These are phyloP conservation scores for Pleodorina starrii DNA, from an alignment of 139 green algal genomes.

Conservation along the genomic window DNA sequence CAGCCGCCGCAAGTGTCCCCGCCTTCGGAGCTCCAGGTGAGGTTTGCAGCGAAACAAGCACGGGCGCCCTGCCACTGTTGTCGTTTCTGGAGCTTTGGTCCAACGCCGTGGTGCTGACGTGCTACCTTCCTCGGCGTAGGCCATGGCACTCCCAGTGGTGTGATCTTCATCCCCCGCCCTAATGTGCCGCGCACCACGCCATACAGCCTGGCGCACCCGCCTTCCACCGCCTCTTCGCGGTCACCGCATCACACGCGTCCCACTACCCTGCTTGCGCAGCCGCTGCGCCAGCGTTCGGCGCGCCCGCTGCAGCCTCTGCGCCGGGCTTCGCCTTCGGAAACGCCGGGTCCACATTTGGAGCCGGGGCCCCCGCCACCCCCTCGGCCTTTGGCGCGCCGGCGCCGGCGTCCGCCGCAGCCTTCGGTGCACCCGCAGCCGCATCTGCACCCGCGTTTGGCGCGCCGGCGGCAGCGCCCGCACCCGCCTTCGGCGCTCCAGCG, in stretches of 20 bases:
- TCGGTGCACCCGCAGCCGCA: neutral
- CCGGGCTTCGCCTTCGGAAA: conserved; percentile 50
- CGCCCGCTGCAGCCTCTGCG: conserved; percentile 7
- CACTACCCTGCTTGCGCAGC: too few relatives aligned
- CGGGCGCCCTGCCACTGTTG: too few relatives aligned
- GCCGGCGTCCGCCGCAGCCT: conserved; percentile 5
- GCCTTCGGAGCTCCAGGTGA: conserved; percentile 33
- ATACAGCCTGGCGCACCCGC: neutral
- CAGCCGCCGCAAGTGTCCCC: neutral
- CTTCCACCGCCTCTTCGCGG: too few relatives aligned
- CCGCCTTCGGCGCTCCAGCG: conserved; percentile 41
- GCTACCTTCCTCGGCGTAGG: too few relatives aligned
- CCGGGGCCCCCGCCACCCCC: neutral
- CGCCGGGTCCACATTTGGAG: conserved; percentile 20
- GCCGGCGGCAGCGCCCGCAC: neutral
- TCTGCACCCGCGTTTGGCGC: neutral
- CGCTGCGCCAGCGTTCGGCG: conserved; percentile 36
- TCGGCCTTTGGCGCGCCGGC: conserved; percentile 29
- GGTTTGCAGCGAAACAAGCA: too few relatives aligned
- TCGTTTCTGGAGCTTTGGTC: too few relatives aligned
- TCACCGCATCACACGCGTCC: too few relatives aligned
- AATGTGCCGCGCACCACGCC: too few relatives aligned
- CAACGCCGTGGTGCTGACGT: too few relatives aligned
- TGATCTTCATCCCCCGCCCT: too few relatives aligned
- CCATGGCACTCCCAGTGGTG: too few relatives aligned